Percentiles rank a stretch among this genome's conserved stretches.
phyloP scores from a whole-genome alignment of 306 rosid species.

The Quercus berberidifolia region DNA sequence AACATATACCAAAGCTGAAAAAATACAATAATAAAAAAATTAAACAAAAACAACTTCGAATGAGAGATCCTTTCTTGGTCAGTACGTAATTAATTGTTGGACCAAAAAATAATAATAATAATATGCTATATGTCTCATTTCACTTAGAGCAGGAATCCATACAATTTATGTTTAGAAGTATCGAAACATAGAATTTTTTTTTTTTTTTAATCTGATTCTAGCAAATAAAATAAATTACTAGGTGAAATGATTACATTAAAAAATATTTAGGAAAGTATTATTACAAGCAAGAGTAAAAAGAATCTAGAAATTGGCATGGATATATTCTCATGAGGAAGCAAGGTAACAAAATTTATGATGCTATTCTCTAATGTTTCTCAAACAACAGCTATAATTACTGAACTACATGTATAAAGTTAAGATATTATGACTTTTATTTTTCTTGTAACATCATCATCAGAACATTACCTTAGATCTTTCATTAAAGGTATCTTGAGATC shows the following conservation, averaged over 20 bases:
- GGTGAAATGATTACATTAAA: no score
- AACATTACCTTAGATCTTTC: background rate
- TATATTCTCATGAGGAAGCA: no score
- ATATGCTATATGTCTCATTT: background rate
- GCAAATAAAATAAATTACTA: background rate
- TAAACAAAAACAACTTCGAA: background rate
- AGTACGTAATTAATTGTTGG: no score
- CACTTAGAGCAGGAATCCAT: background rate
- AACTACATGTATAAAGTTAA: no score
- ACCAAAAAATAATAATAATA: no score
- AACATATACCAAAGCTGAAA: conserved; percentile 13
- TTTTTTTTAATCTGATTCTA: background rate
- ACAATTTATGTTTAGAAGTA: background rate
- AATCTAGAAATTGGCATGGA: no score
- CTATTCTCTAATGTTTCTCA: no score
- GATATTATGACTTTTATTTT: no score
- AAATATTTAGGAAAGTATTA: no score
- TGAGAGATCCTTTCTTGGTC: background rate
- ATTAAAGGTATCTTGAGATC: background rate
- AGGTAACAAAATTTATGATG: no score
- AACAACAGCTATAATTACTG: no score
- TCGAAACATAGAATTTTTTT: background rate
- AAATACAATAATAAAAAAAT: background rate
- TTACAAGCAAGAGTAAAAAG: no score
- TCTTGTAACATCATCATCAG: background rate